Evolutionary conservation across 441 rosid species (phyloP), one percentile per base, ranked within the genome.

Genomic region (Corymbia calophylla): DNA sequence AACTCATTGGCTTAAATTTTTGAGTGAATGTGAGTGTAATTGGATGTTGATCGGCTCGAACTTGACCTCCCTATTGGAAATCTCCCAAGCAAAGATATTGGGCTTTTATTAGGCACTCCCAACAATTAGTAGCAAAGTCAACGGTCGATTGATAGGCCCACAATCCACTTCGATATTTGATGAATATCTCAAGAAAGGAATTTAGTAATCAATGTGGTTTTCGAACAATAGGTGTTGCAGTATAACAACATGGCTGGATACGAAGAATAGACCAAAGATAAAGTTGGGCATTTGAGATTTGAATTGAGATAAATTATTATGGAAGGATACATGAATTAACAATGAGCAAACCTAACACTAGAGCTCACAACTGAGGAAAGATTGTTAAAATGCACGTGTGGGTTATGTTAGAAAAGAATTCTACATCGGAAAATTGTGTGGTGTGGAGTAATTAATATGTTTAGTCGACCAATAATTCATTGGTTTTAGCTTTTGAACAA

Each of bases 181-280:
- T 56, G 29, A 56, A 56, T 56, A 23, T 56, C 62, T 8, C 62
- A 9, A 56, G 9, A 12, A 27, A 56, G 0, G 5, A 23, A 56
- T 56, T 12, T 5, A 2, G 23, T 56, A 12, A 23, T 27, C 23
- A 56, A 23, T 0, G 5, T 0, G 8, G 0, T 9, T 56, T 58
- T 1, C 3, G 0, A 0, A 29, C 6, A 5, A 0, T 58, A 5
- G 29, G 64, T 2, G 8, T 58, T 58, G 64, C 1, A 58, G 14
- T 23, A 13, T 58, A 56, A 29, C 5, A 39, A 39, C 44, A 5
- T 6, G 5, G 6, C 1, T 39, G 44, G 44, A 39, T 39, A 4
- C 7, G 0, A 0, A 58, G n/a, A 58, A 58, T 14, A 25, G 25
- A 58, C n/a, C 6, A 4, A 1, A 6, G 64, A 58, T 25, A 14